Percentiles rank a stretch among this genome's conserved stretches.
Evolutionary conservation across 1,139 yeast species (phyloP).

Genomic region (Taphrina deformans): DNA sequence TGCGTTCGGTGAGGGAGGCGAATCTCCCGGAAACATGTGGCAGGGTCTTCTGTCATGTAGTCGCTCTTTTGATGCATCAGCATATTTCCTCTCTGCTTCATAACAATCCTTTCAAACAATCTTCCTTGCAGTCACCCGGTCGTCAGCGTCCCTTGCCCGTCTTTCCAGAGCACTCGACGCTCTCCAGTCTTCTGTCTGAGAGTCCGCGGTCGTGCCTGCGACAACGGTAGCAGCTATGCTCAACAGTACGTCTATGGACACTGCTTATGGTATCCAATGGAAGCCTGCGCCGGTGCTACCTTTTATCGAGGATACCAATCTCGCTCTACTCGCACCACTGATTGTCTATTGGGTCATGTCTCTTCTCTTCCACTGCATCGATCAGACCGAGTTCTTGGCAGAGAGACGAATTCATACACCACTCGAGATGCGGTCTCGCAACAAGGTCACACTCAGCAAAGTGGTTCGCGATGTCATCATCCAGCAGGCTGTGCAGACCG

Average conservation of each 20-base stretch:
- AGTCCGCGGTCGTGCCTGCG: no score
- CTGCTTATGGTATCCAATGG: conserved; percentile 39
- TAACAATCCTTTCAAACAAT: no score
- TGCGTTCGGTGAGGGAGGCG: background rate
- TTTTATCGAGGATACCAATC: conserved; percentile 69
- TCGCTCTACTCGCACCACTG: conserved; percentile 74
- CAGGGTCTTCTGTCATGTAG: no score
- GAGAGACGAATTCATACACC: conserved; percentile 86
- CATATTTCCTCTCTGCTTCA: background rate
- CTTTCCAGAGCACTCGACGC: background rate
- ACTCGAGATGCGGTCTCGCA: conserved; percentile 73
- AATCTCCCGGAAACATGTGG: background rate
- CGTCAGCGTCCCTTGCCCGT: no score
- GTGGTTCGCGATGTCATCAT: conserved; percentile 78
- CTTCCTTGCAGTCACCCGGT: no score
- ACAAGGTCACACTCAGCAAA: conserved; percentile 66
- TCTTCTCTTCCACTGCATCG: conserved; percentile 65
- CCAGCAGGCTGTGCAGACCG: conserved; percentile 80
- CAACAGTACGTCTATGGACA: background rate
- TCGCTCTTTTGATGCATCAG: background rate
- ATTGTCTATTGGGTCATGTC: conserved; percentile 82
- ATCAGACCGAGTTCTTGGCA: conserved; percentile 59
- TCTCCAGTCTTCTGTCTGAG: no score
- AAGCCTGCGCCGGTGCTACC: conserved; percentile 44
- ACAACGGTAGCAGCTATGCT: background rate